Evolutionary conservation across 805 yeast genomes (phyloP), one percentile per base, ranked within the genome.

Genomic region (Lachancea kluyveri): DNA sequence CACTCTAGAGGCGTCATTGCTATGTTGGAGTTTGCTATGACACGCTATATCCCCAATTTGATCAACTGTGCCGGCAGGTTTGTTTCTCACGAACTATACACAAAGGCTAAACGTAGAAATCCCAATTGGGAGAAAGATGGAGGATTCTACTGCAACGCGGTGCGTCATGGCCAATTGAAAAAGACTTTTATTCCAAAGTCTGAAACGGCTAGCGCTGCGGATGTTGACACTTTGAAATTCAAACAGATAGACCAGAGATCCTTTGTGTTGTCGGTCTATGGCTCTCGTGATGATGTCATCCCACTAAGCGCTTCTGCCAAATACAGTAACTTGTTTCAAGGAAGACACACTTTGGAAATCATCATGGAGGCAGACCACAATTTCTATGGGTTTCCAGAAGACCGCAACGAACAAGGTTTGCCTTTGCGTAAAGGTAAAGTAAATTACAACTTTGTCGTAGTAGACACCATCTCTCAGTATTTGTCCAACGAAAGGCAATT

Each of bases 1-100:
- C 96, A 88, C 54, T 84, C 95, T 0, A 65, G 96, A 37, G 96
- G 95, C 7, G 67, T 74, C 4, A 69, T 81, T 17, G 78, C 88
- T 4, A 74, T 78, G 77, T 77, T 84, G 46, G 60, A 71, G 34
- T 88, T 88, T 82, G 79, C 79, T 3, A 57, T 50, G 3, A 46
- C 54, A 7, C 41, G 61, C 3, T 46, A 63, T n/a, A 73, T 82
- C 2, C 87, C 88, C 1, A 68, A 68, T 35, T 49, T 88, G 43
- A 62, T 86, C 46, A 84, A 84, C 43, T 75, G 85, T 52, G 71
- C 86, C 1, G 81, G 87, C 3, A 65, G 96, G 41, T 87, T 59
- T 56, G 65, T 68, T 24, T 70, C 73, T n/a, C 40, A 42, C 1
- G 70, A 73, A 1, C 63, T 77, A 19, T 41, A 54, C 11, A 66